Percentiles rank a stretch among this genome's conserved stretches.
Evolutionary conservation across 1,139 yeast species (phyloP).

Genomic region (Candida dubliniensis): DNA sequence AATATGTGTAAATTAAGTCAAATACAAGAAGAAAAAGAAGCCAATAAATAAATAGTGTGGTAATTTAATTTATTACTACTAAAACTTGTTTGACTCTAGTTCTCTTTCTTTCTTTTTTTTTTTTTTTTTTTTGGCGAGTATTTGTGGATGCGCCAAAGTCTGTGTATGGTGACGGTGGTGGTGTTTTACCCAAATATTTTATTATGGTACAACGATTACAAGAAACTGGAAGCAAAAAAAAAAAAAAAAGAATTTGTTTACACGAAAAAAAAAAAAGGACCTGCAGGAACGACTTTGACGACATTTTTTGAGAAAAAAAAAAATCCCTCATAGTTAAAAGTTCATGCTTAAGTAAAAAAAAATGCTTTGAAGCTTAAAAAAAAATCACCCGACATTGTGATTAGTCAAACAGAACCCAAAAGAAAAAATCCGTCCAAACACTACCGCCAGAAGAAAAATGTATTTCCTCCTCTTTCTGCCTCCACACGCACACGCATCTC

Average conservation of each 20-base stretch:
- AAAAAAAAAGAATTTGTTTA: neutral
- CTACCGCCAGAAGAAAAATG: neutral
- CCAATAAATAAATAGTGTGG: too few relatives aligned
- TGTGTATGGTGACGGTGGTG: too few relatives aligned
- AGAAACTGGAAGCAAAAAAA: neutral
- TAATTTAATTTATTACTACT: too few relatives aligned
- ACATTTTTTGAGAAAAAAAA: constrained; percentile 2
- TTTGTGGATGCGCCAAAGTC: too few relatives aligned
- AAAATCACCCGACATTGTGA: constrained; percentile 2
- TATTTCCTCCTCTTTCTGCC: neutral
- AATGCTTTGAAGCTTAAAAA: neutral
- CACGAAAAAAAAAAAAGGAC: too few relatives aligned
- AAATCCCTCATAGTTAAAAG: constrained; percentile 7
- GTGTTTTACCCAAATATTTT: neutral
- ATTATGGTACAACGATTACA: neutral
- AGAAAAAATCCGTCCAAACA: neutral
- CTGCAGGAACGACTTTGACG: neutral
- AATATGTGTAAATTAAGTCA: too few relatives aligned
- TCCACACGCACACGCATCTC: neutral
- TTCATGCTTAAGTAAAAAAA: neutral
- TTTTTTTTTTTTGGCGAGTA: too few relatives aligned
- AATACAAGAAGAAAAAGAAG: too few relatives aligned
- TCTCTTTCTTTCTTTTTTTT: too few relatives aligned
- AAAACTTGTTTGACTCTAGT: too few relatives aligned
- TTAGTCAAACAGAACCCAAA: too few relatives aligned